Evolutionary conservation across 768 basidiomycete species (phyloP), one percentile per base, ranked within the genome.

Genomic region (Suillus paluster): DNA sequence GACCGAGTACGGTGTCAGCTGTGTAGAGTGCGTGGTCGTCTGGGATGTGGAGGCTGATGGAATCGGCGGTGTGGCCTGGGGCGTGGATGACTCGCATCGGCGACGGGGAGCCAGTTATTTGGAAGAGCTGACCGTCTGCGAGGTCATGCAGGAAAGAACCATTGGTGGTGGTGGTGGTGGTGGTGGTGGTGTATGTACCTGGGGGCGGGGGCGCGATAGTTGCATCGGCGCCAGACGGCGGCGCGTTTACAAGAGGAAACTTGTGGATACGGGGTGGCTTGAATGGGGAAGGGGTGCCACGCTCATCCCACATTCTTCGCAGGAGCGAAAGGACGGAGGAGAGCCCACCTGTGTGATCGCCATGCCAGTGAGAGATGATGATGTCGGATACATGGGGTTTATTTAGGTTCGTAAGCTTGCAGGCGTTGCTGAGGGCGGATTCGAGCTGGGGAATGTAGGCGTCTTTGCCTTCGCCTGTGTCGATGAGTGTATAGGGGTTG

Each of bases 11-110:
- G 5, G 89, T 93, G 76, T 99, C 97, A 0, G 91, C 93, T 0
- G 94, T 96, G 78, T 96, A 95, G 17, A 98, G 81, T 0, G 87
- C 88, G 27, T 79, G 77, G 68, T 96, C 93, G 49, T 83, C 82
- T 0, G 84, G 80, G 56, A 95, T 78, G 59, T 88, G 78, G 42
- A 98, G 78, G 54, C 83, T 88, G 70, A 97, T 83, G 3, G 93
- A 95, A 73, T 99, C 97, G 50, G 78, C 68, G 0, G 97, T 98
- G 67, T 98, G 97, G 1, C 97, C 97, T 0, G 97, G 97, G 0
- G 93, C 89, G 71, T 94, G 88, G 1, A 98, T 68, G 25, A 97
- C 85, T 27, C 81, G 81, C 11, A 97, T 81, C 19, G 78, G 67
- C 2, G 65, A 23, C n/a, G 46, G 49, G 38, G 70, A 64, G 9